These are phyloP conservation scores for Boletus holoroseus DNA, from an alignment of 1,284 basidiomycete genomes.

Conservation along the genomic window DNA sequence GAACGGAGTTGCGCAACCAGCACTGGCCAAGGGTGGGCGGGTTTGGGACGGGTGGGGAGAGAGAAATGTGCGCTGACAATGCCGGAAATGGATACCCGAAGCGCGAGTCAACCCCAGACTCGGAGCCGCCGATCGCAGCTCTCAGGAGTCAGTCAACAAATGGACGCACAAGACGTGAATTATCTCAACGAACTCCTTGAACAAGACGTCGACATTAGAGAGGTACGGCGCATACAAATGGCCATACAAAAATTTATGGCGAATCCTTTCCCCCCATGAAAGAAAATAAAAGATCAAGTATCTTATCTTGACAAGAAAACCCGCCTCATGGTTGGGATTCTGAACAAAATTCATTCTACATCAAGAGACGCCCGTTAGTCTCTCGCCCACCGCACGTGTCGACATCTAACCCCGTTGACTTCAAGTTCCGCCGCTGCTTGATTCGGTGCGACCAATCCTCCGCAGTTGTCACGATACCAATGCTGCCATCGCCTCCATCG, in stretches of 20 bases:
- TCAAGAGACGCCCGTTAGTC: conserved; percentile 51
- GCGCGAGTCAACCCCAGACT: conserved; percentile 8
- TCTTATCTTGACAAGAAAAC: conserved; percentile 68
- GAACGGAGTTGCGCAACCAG: too few species aligned
- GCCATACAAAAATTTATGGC: conserved; percentile 23
- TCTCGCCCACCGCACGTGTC: conserved; percentile 8
- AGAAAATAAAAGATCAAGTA: conserved; percentile 76
- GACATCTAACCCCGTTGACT: conserved; percentile 6
- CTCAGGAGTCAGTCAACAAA: conserved; percentile 24
- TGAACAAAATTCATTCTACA: conserved; percentile 76
- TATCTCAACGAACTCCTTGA: conserved; percentile 50
- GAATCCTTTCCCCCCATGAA: conserved; percentile 2
- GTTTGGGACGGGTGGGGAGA: not conserved
- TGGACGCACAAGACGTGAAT: conserved; percentile 55
- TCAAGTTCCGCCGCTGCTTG: conserved; percentile 57
- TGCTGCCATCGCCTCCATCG: conserved; percentile 47
- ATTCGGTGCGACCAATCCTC: conserved; percentile 51
- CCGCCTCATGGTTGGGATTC: conserved; percentile 55
- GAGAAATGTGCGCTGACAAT: not conserved
- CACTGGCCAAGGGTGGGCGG: not conserved
- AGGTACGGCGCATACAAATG: conserved; percentile 36
- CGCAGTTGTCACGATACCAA: conserved; percentile 49
- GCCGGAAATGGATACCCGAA: conserved; percentile 12
- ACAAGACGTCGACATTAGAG: conserved; percentile 46
- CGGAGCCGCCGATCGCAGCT: not conserved